Evolutionary conservation across 495 filamentous ascomycete species (phyloP), one percentile per base, ranked within the genome.

Genomic region (Lophium mytilinum): DNA sequence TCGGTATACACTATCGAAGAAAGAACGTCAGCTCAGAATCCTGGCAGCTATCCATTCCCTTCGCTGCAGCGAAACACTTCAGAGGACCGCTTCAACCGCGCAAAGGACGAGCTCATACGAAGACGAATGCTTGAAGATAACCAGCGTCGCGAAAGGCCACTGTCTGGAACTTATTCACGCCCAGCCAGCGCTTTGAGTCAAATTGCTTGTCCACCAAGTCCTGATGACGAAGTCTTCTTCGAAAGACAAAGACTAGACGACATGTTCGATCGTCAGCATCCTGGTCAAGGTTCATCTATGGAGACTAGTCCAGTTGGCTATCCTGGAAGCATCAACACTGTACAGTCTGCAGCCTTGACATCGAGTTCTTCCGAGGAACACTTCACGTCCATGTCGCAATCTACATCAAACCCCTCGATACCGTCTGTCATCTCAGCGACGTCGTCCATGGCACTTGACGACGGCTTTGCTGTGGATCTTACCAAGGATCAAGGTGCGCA

Each of bases 351-450:
- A 18, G 55, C 56, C 1, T 58, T 69, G 58, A 61, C 64, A 10
- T 68, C 72, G 0, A 73, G 68, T 54, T 71, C 72, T 1, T 75
- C 72, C 0, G 72, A 75, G 21, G 71, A 73, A 40, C 70, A 71
- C 9, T 69, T 73, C 35, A 63, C 63, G 15, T 70, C 68, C 15
- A 67, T 73, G 52, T 73, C 73, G 19, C 69, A 69, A 58, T 69
- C 67, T 0, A 72, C 72, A 0, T 76, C 73, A 2, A 65, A 72
- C 51, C 73, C 73, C 12, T 76, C 73, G 2, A 72, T 75, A 30
- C 73, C 73, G 1, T 75, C 72, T 3, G 68, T 72, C 39, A 57
- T 69, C n/a, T 75, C 73, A 2, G 70, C 70, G 10, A 62, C 62
- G 10, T 74, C 72, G 1, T 72, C 72, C 14, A 46, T 72, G 5